Percentiles rank a stretch among this genome's conserved stretches.
Evolutionary conservation across 2,329 filamentous ascomycete species (phyloP).

Genomic region (Mariannaea elegans): DNA sequence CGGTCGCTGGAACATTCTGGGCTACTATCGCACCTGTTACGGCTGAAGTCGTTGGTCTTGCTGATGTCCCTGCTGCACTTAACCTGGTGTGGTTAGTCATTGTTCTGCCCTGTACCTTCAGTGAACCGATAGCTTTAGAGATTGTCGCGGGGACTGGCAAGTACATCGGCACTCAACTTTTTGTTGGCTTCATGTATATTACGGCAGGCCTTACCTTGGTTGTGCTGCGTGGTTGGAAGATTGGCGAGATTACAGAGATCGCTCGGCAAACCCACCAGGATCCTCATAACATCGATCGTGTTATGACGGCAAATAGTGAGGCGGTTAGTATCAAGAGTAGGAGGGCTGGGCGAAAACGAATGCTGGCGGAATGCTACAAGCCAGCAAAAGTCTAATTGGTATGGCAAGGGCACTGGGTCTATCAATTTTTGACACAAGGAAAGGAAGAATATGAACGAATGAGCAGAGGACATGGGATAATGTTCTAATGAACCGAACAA

Average conservation of each 20-base stretch:
- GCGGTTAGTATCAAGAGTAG: conserved; percentile 41
- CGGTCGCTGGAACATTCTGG: conserved; percentile 77
- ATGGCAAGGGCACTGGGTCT: neutral
- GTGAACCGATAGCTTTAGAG: conserved; percentile 70
- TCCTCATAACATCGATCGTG: conserved; percentile 41
- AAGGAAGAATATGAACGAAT: neutral
- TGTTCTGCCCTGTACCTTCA: conserved; percentile 74
- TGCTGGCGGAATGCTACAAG: conserved; percentile 45
- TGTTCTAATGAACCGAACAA: no score
- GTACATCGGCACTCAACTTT: conserved; percentile 65
- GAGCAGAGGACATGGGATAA: neutral
- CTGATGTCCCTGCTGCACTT: conserved; percentile 71
- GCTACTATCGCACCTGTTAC: conserved; percentile 73
- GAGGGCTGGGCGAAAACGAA: conserved; percentile 43
- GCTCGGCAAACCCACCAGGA: conserved; percentile 42
- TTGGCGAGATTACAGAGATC: conserved; percentile 46
- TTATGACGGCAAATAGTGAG: conserved; percentile 44
- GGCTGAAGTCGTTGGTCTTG: conserved; percentile 78
- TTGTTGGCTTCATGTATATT: conserved; percentile 69
- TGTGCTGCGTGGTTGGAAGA: conserved; percentile 50
- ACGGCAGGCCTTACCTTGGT: conserved; percentile 50
- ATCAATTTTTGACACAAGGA: neutral
- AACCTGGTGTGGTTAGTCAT: conserved; percentile 78
- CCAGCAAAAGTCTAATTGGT: conserved; percentile 36
- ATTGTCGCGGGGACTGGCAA: conserved; percentile 56